Percentiles rank a stretch among this genome's conserved stretches.
phyloP scores from a whole-genome alignment of 306 rosid species.

The Medicago ruthenica region DNA sequence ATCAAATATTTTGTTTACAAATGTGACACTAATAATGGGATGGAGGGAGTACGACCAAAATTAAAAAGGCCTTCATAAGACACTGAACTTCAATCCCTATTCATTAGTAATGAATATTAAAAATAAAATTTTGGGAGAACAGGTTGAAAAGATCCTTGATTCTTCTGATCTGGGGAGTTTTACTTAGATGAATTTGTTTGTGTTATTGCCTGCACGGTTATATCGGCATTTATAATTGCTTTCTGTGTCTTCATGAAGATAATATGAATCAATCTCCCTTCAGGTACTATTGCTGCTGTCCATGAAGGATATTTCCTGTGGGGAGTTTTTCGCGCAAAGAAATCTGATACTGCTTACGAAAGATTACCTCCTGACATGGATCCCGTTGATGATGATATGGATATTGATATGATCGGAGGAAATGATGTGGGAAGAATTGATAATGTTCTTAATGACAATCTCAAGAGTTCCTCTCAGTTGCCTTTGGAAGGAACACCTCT shows the following conservation, averaged over 20 bases:
- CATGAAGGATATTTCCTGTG: conserved; percentile 53
- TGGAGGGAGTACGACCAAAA: neutral
- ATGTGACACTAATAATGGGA: too few species aligned
- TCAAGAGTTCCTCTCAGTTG: neutral
- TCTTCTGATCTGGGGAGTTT: neutral
- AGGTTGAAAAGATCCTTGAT: neutral
- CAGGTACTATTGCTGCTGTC: conserved; percentile 47
- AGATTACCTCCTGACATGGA: conserved; percentile 24
- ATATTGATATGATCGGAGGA: conserved; percentile 64
- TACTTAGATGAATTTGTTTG: neutral
- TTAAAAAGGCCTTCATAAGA: neutral
- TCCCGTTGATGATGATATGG: conserved; percentile 55
- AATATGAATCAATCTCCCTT: conserved; percentile 26
- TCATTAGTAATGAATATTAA: neutral
- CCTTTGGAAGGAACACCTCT: neutral
- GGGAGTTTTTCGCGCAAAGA: conserved; percentile 60
- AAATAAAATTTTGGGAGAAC: conserved; percentile 20
- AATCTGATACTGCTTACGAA: conserved; percentile 26
- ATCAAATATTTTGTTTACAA: too few species aligned
- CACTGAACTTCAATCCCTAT: neutral
- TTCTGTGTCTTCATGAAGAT: conserved; percentile 20
- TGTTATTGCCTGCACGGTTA: neutral
- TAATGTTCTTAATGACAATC: conserved; percentile 28
- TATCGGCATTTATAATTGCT: conserved; percentile 30
- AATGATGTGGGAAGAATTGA: conserved; percentile 44